A percentile compares a stretch with the other conserved stretches of the same genome.
These are phyloP conservation scores for Yamadazyma endophytica DNA, from an alignment of 805 yeast genomes.

Conservation along the genomic window DNA sequence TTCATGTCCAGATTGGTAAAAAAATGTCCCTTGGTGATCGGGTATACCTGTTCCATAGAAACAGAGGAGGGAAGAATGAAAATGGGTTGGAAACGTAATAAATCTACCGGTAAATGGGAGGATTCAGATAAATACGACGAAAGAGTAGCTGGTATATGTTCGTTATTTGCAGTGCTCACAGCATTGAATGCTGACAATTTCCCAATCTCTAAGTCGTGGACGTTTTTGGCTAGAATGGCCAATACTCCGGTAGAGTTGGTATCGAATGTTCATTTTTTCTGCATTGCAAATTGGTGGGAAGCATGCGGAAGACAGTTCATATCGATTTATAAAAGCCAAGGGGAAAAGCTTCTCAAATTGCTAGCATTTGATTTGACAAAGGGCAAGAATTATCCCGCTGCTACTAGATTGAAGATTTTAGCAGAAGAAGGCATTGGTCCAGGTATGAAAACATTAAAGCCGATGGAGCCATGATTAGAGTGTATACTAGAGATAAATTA, in stretches of 20 bases:
- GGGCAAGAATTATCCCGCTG: conserved; percentile 62
- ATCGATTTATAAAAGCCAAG: conserved; percentile 65
- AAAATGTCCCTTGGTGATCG: conserved; percentile 86
- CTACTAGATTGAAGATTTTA: conserved; percentile 68
- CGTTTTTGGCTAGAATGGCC: conserved; percentile 62
- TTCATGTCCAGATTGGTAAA: conserved; percentile 80
- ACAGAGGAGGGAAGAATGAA: conserved; percentile 76
- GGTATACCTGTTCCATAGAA: conserved; percentile 69
- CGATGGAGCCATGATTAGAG: conserved; percentile 28
- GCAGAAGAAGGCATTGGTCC: conserved; percentile 72
- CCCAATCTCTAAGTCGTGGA: conserved; percentile 57
- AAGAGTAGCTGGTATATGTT: conserved; percentile 79
- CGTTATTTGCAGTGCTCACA: conserved; percentile 75
- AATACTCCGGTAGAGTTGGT: conserved; percentile 51
- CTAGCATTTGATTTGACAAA: conserved; percentile 7
- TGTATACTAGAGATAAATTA: background rate
- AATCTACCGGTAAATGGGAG: conserved; percentile 44
- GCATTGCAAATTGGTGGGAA: conserved; percentile 90
- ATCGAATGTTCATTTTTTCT: conserved; percentile 65
- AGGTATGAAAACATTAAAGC: conserved; percentile 46
- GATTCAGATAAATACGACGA: conserved; percentile 73
- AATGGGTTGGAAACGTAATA: conserved; percentile 83
- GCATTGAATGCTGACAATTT: conserved; percentile 40
- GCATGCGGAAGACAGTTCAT: conserved; percentile 58
- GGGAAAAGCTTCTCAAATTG: conserved; percentile 36